Conservation (phyloP, 176 grass and related monocot genomes). For the Carex kokanica region DNA sequence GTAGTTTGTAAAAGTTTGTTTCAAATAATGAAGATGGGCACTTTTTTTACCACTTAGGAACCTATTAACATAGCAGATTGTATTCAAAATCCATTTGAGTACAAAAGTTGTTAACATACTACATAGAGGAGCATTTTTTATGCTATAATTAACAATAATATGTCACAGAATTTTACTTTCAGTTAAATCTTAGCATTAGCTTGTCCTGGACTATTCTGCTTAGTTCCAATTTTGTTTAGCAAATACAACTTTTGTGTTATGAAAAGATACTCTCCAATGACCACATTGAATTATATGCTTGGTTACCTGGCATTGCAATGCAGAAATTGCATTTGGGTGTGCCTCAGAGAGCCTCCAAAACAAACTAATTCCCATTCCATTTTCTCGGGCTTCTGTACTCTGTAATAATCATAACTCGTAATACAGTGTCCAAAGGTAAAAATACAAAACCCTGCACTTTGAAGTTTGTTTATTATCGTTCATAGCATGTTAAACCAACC, state of each 20-base stretch:
- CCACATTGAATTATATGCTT: not conserved
- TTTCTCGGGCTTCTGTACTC: conserved; percentile 87
- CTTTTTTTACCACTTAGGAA: not conserved
- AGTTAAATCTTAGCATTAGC: not conserved
- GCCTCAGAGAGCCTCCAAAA: conserved; percentile 96
- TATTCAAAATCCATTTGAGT: not conserved
- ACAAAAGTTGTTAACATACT: not conserved
- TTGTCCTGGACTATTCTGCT: not conserved
- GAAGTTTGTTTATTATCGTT: not conserved
- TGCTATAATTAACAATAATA: not conserved
- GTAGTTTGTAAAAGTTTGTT: not conserved
- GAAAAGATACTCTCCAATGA: not conserved
- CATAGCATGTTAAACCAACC: conserved; percentile 32
- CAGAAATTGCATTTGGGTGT: conserved; percentile 92
- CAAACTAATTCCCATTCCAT: conserved; percentile 92
- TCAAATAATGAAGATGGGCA: not conserved
- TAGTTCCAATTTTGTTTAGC: not conserved
- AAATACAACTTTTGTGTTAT: not conserved
- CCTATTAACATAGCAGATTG: not conserved
- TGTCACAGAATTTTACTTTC: not conserved
- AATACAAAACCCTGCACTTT: not conserved
- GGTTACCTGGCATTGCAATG: conserved; percentile 77
- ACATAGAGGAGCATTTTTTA: not conserved
- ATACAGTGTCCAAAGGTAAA: conserved; percentile 3
- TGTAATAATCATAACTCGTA: conserved; percentile 29